Percentiles rank a stretch among this genome's conserved stretches.
phyloP scores from a whole-genome alignment of 345 rosid species.

The Moricandia arvensis region DNA sequence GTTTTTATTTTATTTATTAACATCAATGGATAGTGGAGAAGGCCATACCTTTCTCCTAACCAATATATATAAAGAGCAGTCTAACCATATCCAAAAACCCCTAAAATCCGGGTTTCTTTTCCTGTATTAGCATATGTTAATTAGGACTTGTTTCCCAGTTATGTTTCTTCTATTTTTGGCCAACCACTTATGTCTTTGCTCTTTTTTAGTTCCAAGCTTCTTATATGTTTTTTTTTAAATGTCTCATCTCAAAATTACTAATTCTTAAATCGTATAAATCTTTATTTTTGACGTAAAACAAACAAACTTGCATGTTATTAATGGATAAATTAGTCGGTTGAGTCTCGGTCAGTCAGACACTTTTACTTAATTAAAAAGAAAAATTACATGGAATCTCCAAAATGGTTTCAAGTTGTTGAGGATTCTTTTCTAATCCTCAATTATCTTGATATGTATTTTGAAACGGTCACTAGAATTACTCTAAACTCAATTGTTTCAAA shows the following conservation, averaged over 20 bases:
- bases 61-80: constrained; percentile 11
- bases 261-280: too few species aligned
- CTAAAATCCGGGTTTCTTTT: constrained; percentile 30
- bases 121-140: background rate
- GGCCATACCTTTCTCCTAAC: background rate
- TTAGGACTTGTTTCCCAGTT: constrained; percentile 30
- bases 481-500: background rate
- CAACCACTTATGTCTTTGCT: constrained; percentile 9
- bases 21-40: background rate
- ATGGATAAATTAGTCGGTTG: too few species aligned
- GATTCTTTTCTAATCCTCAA: background rate
- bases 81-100: constrained; percentile 23
- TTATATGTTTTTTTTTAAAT: background rate
- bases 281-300: too few species aligned
- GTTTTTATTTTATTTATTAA: background rate
- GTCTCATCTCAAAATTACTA: too few species aligned
- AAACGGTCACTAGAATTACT: background rate
- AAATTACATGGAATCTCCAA: background rate
- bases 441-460: background rate
- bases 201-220: background rate
- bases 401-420: background rate
- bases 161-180: constrained; percentile 7
- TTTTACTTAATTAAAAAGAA: too few species aligned
- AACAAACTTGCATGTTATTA: too few species aligned
- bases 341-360: too few species aligned